These are phyloP conservation scores for Tetrahymena elliotti DNA, from an alignment of 73 alveolate species.

Conservation along the genomic window DNA sequence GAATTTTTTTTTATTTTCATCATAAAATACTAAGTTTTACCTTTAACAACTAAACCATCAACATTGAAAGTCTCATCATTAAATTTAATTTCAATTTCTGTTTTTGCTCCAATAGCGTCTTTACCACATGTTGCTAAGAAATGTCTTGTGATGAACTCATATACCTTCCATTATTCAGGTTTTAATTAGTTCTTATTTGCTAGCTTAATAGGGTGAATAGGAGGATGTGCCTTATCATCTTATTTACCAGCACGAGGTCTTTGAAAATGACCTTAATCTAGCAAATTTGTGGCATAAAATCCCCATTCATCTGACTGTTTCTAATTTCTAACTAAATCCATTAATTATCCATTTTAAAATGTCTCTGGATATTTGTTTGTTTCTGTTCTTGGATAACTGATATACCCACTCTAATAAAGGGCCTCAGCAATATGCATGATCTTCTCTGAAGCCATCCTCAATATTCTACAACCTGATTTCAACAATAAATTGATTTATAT, in stretches of 20 bases:
- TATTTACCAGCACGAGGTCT: slow-evolving; percentile 89
- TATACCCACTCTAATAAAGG: slow-evolving; percentile 90
- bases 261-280: slow-evolving; percentile 53
- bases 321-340: slow-evolving; percentile 28
- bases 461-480: slow-evolving; percentile 71
- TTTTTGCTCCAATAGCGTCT: slow-evolving; percentile 96
- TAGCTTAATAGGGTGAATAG: slow-evolving; percentile 98
- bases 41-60: slow-evolving; percentile 51
- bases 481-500: too few species aligned
- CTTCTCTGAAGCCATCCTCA: slow-evolving; percentile 82
- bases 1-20: neutral
- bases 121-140: slow-evolving; percentile 91
- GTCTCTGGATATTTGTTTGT: slow-evolving; percentile 87
- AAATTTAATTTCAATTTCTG: slow-evolving; percentile 65
- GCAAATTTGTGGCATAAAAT: slow-evolving; percentile 61
- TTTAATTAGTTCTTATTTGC: slow-evolving; percentile 45
- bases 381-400: slow-evolving; percentile 99
- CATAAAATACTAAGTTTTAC: neutral
- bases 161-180: slow-evolving; percentile 79
- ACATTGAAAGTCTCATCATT: slow-evolving; percentile 83
- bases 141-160: slow-evolving; percentile 94
- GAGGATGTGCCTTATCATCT: slow-evolving; percentile 99
- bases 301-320: slow-evolving; percentile 73
- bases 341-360: slow-evolving; percentile 31
- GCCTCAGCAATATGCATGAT: slow-evolving; percentile 96